Evolutionary conservation across 805 yeast species (phyloP), one percentile per base, ranked within the genome.

Genomic region (Wickerhamiella azyma): DNA sequence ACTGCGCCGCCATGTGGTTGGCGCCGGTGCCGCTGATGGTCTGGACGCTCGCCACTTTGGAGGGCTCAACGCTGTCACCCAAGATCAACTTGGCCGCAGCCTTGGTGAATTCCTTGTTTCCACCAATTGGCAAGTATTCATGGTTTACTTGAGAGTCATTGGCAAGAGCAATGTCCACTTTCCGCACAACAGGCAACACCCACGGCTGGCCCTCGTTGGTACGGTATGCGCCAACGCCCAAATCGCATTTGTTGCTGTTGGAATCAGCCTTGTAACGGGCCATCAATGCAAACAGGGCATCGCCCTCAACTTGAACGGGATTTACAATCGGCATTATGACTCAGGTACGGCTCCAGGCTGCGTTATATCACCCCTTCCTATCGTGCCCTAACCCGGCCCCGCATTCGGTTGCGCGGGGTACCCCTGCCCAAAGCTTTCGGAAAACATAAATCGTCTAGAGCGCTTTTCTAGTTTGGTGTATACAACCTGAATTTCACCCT

Each of bases 21-120:
- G 96, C 89, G 51, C 98, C 98, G 33, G 98, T 89, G 52, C 98
- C 98, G 35, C 94, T 81, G 51, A 89, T 71, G 48, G 96, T 81
- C 67, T 89, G 98, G 11, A 86, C 71, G 42, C 94, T 76, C 45
- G 85, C 81, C 36, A 88, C 73, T 11, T 66, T 65, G 37, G 81
- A 63, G 47, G 81, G 72, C 49, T 71, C 60, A 33, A 71, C 67
- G 35, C 83, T 83, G 50, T 70, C 77, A 52, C 81, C 77, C 67
- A 88, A 76, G 39, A 89, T 70, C 58, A 85, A 77, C 56, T 74
- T 66, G 56, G 78, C 74, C 37, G 92, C 92, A 32, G 75, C 70
- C 37, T 66, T 63, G 57, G 79, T 79, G 69, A 75, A 89, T 35
- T 66, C 68, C 50, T 77, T 73, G 41, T 81, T 71, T 17, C 98